Evolutionary conservation across 352 stramenopile genomes (phyloP), one percentile per base, ranked within the genome.

Genomic region (Peronospora tabacina): DNA sequence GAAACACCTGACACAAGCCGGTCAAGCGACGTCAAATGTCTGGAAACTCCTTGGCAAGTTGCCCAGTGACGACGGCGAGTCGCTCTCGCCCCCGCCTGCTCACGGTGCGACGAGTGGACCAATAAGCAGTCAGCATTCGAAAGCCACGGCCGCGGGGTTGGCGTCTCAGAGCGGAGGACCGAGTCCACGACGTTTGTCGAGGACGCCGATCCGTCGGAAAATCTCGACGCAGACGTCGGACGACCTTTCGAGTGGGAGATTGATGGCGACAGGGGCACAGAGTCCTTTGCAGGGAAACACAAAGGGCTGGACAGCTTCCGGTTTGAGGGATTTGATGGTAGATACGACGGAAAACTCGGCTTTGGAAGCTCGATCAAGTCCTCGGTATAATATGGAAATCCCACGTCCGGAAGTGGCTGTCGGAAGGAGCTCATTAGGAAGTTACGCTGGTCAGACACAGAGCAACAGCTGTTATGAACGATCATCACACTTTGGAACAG

Each of bases 1-100:
- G 56, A 82, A 90, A 64, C 68, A 90, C 54, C 55, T 93, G 12
- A 75, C 83, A 41, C 72, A 93, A 43, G 82, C 82, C 17, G 80
- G 77, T 5, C 77, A 90, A 57, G 82, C 82, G 43, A 93, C 82
- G 16, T 69, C 80, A 6, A 75, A 90, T 49, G 82, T 84, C 15
- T 93, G 79, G 79, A 82, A 85, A 44, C 68, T 93, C 39, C 90
- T 93, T 44, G 75, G 74, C 16, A 70, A 70, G 30, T 19, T 55
- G 13, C 58, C 59, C 19, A 72, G 52, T 29, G 65, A 75, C 12
- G 63, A 70, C 29, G 41, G 44, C n/a, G 68, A 70, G 49, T 61
- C 64, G 16, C n/a, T n/a, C n/a, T 43, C 46, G 7, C 46, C 52
- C 0, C 40, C 57, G 3, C 29, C 57, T 8, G 19, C 28, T 12